Base-by-base conservation (phyloP, 805 yeast species). In the Yamadazyma takamatsuzukensis region DNA sequence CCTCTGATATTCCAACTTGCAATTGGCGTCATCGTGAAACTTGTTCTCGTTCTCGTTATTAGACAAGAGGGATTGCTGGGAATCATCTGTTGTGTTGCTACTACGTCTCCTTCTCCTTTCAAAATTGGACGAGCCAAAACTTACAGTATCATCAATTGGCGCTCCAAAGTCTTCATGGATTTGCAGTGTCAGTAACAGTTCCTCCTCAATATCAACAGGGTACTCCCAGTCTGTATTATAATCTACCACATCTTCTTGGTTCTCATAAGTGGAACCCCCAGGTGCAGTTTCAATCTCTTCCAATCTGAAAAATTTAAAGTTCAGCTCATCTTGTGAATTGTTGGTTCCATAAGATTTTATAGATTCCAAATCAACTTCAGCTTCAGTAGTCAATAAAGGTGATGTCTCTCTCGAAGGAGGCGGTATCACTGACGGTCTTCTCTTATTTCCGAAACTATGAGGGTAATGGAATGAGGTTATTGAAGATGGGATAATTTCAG, bases 221-320 rank as follows among this genome's bases (percentile, higher is more conserved):
- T 74, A 68, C 41, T 83, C 88, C 83, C 93, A 83, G 44, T 76
- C 70, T 6, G 85, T 78, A 49, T 83, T 81, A 48, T 79, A 83
- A 51, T 83, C 93, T 15, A 83, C 74, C 0, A 74, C 71, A 19
- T 70, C 66, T 19, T 59, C 64, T 2, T 72, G 68, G 45, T 75
- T 72, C 40, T 79, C 84, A 44, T 81, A 53, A 2, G 90, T 81
- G 2, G 96, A 84, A 1, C 90, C 72, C 29, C 96, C 96, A 33
- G 84, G 93, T 0, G 97, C 97, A 31, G 72, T 68, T 48, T 83
- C 89, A 28, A 90, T 80, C 44, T 87, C 93, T 35, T 83, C 86
- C 4, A 82, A 68, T 8, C 90, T 78, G 58, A 90, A 90, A 54
- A 89, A 90, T 40, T 78, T 74, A 62, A 93, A 90, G 34, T 79